Base-by-base conservation (phyloP, 202 grass and related monocot species). In the Dendrocalamus latiflorus region DNA sequence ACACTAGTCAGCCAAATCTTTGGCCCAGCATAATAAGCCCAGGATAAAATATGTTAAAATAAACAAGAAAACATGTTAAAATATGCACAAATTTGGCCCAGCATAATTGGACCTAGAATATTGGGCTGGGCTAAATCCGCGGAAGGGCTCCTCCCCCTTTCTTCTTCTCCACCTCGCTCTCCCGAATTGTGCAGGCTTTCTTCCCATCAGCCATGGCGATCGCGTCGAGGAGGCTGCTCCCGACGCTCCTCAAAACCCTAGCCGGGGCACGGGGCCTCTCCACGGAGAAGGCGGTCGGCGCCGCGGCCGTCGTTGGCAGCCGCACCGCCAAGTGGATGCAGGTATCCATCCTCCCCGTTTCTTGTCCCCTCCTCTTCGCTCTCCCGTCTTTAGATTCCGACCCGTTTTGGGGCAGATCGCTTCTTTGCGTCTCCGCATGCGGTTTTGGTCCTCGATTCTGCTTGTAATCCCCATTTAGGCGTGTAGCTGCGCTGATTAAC, bases 321-420 rank as follows among this genome's bases (percentile, higher is more conserved):
- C 95, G 93, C 85, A 98, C 95, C 55, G 87, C 93, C 71, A 98
- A 95, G 78, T 98, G 95, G 93, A 95, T 95, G 95, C 95, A 95
- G 95, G 95, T 95, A 71, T 42, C 22, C 24, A 58, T 25, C 11
- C 48, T n/a, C n/a, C n/a, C 33, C 25, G 36, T 50, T n/a, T n/a
- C n/a, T n/a, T n/a, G 16, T 8, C 33, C 1, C 37, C 20, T 66
- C 30, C 41, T 79, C 7, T 15, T 33, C 2, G 53, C 33, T 43
- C 34, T 64, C 68, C 21, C 1, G 20, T 17, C 74, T 65, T 60
- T 48, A 53, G 76, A 85, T 88, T 78, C 74, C 28, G 51, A 58
- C 87, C 71, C 81, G 13, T 42, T 63, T 55, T 24, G 22, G 9
- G 50, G 28, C 70, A 72, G 30, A 39, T 49, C 9, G 10, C 10